These are phyloP conservation scores for Plasmodium vinckei DNA, from an alignment of 169 alveolate genomes.

Conservation along the genomic window DNA sequence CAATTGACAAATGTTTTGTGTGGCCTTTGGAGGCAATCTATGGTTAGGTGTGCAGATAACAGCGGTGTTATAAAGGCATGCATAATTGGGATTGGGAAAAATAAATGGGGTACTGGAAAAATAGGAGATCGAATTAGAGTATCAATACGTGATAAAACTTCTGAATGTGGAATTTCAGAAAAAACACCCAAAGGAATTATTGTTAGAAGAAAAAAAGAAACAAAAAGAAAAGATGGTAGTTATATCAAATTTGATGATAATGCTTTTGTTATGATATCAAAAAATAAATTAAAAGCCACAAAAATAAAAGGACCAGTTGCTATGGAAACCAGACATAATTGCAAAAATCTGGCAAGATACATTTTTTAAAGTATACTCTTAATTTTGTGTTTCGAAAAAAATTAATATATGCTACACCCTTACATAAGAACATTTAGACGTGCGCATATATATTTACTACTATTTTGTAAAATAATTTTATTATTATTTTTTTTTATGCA, in stretches of 20 bases:
- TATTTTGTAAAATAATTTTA: neutral
- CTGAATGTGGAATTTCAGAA: conserved; percentile 78
- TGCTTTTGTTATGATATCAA: conserved; percentile 84
- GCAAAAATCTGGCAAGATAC: conserved; percentile 80
- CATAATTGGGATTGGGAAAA: conserved; percentile 85
- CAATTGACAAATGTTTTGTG: conserved; percentile 44
- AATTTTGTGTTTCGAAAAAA: too few relatives aligned
- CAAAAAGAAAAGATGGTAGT: conserved; percentile 85
- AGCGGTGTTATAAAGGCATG: conserved; percentile 88
- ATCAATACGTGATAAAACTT: conserved; percentile 84
- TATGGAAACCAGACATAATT: conserved; percentile 85
- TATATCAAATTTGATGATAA: conserved; percentile 87
- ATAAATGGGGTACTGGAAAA: conserved; percentile 87
- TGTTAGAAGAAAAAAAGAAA: conserved; percentile 84
- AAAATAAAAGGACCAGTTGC: conserved; percentile 87
- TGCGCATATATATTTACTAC: neutral
- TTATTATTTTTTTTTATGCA: neutral
- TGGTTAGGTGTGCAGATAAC: conserved; percentile 85
- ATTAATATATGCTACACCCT: too few relatives aligned
- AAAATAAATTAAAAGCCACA: conserved; percentile 84
- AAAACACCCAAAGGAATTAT: conserved; percentile 86
- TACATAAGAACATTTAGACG: too few relatives aligned
- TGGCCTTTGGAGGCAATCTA: conserved; percentile 86
- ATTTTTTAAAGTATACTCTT: conserved; percentile 67
- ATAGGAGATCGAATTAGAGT: conserved; percentile 87